Conservation (phyloP, 2,329 filamentous ascomycete species). For the Xylariaceae sp. region DNA sequence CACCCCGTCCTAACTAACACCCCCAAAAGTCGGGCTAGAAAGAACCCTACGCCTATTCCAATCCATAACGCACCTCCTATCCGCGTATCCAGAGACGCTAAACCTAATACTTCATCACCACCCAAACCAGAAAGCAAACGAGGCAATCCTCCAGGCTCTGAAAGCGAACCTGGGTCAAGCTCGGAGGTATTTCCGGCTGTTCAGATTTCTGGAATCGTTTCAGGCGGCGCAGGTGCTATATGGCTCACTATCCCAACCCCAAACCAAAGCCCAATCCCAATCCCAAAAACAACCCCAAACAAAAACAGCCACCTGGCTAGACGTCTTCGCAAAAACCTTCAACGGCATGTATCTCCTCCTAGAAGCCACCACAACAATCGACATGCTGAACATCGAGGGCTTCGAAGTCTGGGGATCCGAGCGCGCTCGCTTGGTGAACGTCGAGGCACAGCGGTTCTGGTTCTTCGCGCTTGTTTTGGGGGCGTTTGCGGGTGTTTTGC, state of each 20-base stretch:
- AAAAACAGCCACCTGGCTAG: constrained; percentile 43
- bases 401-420: constrained; percentile 51
- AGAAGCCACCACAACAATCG: constrained; percentile 60
- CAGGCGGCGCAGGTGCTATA: constrained; percentile 45
- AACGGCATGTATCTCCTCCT: constrained; percentile 62
- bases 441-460: constrained; percentile 67
- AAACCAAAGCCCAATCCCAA: too few relatives aligned
- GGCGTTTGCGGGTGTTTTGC: constrained; percentile 41
- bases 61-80: constrained; percentile 45
- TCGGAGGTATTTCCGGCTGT: constrained; percentile 63
- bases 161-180: constrained; percentile 43
- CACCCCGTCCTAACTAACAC: too few relatives aligned
- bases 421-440: constrained; percentile 43
- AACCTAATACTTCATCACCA: too few relatives aligned
- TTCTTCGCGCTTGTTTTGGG: constrained; percentile 57
- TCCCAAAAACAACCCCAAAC: too few relatives aligned
- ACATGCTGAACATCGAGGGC: constrained; percentile 43
- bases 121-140: constrained; percentile 33
- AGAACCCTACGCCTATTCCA: constrained; percentile 57
- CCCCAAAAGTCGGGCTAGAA: constrained; percentile 52
- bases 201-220: constrained; percentile 63
- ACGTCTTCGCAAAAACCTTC: constrained; percentile 54
- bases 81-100: too few relatives aligned
- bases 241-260: too few relatives aligned
- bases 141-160: constrained; percentile 35